These are phyloP conservation scores for Ustilago shanxiensis DNA, from an alignment of 1,284 basidiomycete genomes.

Conservation along the genomic window DNA sequence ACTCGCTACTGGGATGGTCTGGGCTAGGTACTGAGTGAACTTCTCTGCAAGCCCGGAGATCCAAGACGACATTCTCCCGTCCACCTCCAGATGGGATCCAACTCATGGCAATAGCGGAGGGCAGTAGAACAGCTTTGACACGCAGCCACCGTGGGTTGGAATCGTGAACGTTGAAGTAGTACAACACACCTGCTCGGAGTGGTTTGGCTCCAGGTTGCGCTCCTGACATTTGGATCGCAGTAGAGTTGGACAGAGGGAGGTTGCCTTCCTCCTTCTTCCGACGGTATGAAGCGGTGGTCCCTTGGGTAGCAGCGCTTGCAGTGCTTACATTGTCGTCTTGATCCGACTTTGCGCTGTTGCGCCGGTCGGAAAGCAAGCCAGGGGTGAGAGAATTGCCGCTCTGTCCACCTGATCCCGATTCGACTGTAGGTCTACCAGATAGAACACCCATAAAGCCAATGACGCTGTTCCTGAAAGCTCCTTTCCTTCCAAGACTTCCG, in stretches of 20 bases:
- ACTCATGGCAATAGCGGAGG: constrained; percentile 61
- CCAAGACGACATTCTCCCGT: constrained; percentile 59
- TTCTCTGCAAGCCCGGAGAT: constrained; percentile 59
- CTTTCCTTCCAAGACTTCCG: constrained; percentile 28
- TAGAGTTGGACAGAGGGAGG: constrained; percentile 36
- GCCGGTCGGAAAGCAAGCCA: constrained; percentile 25
- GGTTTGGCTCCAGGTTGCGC: constrained; percentile 39
- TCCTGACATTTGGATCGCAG: constrained; percentile 44
- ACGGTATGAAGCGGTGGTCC: constrained; percentile 54
- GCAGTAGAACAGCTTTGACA: constrained; percentile 59
- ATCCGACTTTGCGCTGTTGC: constrained; percentile 40
- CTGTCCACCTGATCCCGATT: background rate
- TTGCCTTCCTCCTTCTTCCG: constrained; percentile 48
- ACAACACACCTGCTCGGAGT: constrained; percentile 51
- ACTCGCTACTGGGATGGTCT: constrained; percentile 51
- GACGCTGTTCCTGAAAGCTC: constrained; percentile 50
- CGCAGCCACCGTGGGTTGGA: constrained; percentile 53
- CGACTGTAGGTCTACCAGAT: constrained; percentile 20
- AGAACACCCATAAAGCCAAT: constrained; percentile 47
- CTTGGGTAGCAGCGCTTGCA: constrained; percentile 44
- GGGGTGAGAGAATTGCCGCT: constrained; percentile 14
- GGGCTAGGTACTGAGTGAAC: constrained; percentile 62
- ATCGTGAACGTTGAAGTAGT: constrained; percentile 63
- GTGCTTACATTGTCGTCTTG: constrained; percentile 43
- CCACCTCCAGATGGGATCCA: constrained; percentile 63